These are phyloP conservation scores for Fomitopsis palustris DNA, from an alignment of 1,284 basidiomycete genomes.

Conservation along the genomic window DNA sequence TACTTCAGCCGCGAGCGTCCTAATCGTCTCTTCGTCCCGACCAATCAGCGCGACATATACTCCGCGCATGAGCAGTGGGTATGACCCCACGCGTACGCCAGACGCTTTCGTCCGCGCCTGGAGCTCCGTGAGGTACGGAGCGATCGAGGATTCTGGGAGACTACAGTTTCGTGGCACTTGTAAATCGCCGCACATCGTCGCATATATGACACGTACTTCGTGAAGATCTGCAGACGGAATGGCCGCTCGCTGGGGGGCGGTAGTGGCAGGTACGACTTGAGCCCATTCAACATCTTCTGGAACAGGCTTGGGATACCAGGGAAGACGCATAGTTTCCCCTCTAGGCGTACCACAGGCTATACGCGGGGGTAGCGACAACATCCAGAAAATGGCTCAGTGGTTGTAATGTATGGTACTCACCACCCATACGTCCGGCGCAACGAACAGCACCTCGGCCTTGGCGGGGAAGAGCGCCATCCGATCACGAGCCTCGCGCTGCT, in stretches of 20 bases:
- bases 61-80: slow-evolving; percentile 63
- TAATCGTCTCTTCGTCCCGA: slow-evolving; percentile 49
- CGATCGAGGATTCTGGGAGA: slow-evolving; percentile 83
- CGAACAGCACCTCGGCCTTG: slow-evolving; percentile 72
- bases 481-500: slow-evolving; percentile 69
- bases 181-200: not conserved
- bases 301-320: slow-evolving; percentile 90
- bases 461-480: slow-evolving; percentile 85
- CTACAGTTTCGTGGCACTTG: slow-evolving; percentile 34
- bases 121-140: slow-evolving; percentile 81
- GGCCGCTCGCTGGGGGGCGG: slow-evolving; percentile 70
- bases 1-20: slow-evolving; percentile 66
- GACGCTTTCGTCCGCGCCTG: slow-evolving; percentile 73
- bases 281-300: slow-evolving; percentile 71
- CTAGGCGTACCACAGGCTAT: slow-evolving; percentile 80
- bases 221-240: slow-evolving; percentile 75
- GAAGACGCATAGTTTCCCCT: slow-evolving; percentile 83
- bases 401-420: slow-evolving; percentile 37
- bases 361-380: not conserved
- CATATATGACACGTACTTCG: slow-evolving; percentile 45
- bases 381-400: not conserved
- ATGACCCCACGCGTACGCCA: slow-evolving; percentile 83
- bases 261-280: slow-evolving; percentile 74
- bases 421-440: slow-evolving; percentile 80
- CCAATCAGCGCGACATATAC: slow-evolving; percentile 84